These are phyloP conservation scores for Styphnolobium japonicum DNA, from an alignment of 306 rosid genomes.

Conservation along the genomic window DNA sequence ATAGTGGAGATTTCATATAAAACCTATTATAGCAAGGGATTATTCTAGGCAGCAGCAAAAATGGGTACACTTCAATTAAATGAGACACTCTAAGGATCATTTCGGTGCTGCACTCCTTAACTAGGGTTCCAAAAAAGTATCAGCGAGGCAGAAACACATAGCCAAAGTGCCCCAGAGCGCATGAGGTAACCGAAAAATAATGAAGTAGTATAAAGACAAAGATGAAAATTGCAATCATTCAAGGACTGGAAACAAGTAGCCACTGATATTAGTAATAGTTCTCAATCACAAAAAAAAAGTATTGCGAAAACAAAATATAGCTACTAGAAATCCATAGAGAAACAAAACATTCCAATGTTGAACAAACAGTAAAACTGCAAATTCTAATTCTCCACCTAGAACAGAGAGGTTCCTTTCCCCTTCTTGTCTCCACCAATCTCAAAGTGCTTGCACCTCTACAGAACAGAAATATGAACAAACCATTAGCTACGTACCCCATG, in stretches of 20 bases:
- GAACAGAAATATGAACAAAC: background rate
- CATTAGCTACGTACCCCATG: background rate
- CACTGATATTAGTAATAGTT: background rate
- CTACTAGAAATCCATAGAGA: constrained; percentile 28
- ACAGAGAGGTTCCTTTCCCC: constrained; percentile 63
- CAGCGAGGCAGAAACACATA: background rate
- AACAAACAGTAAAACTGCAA: background rate
- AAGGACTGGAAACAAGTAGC: background rate
- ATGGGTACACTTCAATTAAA: too few species aligned
- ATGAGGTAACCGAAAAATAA: background rate
- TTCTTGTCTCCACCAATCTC: constrained; percentile 66
- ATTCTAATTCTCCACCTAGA: constrained; percentile 27
- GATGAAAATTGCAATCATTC: background rate
- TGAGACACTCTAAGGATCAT: too few species aligned
- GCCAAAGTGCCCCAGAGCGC: background rate
- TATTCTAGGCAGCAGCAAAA: background rate
- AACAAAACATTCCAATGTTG: constrained; percentile 22
- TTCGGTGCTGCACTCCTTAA: background rate
- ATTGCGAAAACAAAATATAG: constrained; percentile 10
- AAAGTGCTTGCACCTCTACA: constrained; percentile 66
- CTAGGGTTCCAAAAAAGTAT: background rate
- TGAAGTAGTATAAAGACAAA: background rate
- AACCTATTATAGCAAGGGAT: background rate
- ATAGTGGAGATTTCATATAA: background rate
- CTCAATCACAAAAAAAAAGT: background rate